Evolutionary conservation across 2,329 filamentous ascomycete genomes (phyloP), one percentile per base, ranked within the genome.

Genomic region (Trichophyton verrucosum): DNA sequence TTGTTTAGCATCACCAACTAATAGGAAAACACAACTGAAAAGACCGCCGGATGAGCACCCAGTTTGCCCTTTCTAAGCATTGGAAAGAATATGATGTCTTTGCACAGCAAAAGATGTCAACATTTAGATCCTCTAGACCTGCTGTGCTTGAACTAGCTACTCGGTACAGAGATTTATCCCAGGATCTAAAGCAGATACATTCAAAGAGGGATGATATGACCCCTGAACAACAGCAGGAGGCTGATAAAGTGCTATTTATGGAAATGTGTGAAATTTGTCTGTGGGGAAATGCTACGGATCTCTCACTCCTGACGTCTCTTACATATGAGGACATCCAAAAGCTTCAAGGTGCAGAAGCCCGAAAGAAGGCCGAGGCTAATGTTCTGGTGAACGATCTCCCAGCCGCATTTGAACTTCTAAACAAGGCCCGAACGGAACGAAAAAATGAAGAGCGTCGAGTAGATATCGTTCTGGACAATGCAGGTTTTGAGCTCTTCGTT

Each of bases 321-420:
- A 89, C 88, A 1, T 96, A 96, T 73, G 91, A 96, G 68, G 94
- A 97, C 70, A 95, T 99, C 65, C 92, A 97, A 76, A 95, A 95
- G 74, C 81, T 97, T 8, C 94, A 99, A 77, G 92, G 92, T 15
- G 86, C 88, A 6, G 82, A 91, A 68, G 91, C 92, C 11, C 83
- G 92, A 65, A 95, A 95, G 73, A 84, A 82, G 1, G 86, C 89
- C 1, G 90, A 97, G 77, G 85, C 89, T 76, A 97, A 97, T 71
- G 95, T 99, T 62, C 74, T 99, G 6, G 83, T 88, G 68, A 97
- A 97, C 72, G 88, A 99, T 71, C 81, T 96, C 4, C 81, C 80
- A 9, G 76, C 79, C 8, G 88, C 89, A 0, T 96, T 94, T 72
- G 77, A 82, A 6, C 74, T 83, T 0, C 80, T 95, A 22, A 82